Conservation (phyloP, 2,329 filamentous ascomycete species). For the Microdochium nivale region DNA sequence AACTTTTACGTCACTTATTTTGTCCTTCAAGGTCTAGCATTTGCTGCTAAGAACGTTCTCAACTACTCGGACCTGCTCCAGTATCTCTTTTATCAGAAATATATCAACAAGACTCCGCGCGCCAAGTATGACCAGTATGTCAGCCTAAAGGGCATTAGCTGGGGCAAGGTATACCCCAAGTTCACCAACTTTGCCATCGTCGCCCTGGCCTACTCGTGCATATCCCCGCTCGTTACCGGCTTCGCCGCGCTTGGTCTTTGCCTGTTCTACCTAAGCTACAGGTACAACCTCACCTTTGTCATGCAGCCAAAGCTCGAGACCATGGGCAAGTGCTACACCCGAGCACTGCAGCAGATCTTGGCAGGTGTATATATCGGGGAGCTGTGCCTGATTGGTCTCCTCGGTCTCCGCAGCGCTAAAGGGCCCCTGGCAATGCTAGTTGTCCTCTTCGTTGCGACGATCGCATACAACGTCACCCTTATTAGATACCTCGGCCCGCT, state of each 20-base stretch:
- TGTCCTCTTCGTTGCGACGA: slow-evolving; percentile 49
- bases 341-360: slow-evolving; percentile 63
- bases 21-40: slow-evolving; percentile 62
- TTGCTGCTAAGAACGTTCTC: slow-evolving; percentile 58
- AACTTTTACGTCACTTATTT: slow-evolving; percentile 78
- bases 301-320: slow-evolving; percentile 63
- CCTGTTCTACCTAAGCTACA: slow-evolving; percentile 67
- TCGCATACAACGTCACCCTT: slow-evolving; percentile 48
- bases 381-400: slow-evolving; percentile 61
- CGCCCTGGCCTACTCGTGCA: slow-evolving; percentile 62
- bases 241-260: slow-evolving; percentile 61
- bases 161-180: slow-evolving; percentile 61
- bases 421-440: slow-evolving; percentile 56
- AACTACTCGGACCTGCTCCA: slow-evolving; percentile 53
- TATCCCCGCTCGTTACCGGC: slow-evolving; percentile 63
- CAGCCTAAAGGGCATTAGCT: slow-evolving; percentile 50
- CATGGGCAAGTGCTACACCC: slow-evolving; percentile 62
- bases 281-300: slow-evolving; percentile 69
- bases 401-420: slow-evolving; percentile 47
- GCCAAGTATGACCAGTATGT: slow-evolving; percentile 62
- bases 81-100: slow-evolving; percentile 52
- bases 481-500: slow-evolving; percentile 20
- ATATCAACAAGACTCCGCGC: slow-evolving; percentile 63
- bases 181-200: slow-evolving; percentile 24
- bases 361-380: slow-evolving; percentile 64